These are phyloP conservation scores for Apostasia ramifera DNA, from an alignment of 106 monocot species.

Conservation along the genomic window DNA sequence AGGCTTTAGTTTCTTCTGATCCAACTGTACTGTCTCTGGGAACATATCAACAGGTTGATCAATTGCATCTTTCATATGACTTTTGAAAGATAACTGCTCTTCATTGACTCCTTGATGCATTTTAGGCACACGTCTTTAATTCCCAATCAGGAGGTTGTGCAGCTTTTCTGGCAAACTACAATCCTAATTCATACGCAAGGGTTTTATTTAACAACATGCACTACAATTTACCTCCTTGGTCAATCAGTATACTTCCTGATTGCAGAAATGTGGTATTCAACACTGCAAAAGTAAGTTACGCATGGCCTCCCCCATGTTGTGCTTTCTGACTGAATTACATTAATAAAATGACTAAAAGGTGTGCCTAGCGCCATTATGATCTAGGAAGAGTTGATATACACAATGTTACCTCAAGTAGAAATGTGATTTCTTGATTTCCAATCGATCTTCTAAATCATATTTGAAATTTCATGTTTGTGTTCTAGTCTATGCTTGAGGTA, in stretches of 20 bases:
- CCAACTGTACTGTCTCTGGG: constrained; percentile 67
- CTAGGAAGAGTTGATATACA: too few species aligned
- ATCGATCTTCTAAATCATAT: too few species aligned
- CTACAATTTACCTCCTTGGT: constrained; percentile 91
- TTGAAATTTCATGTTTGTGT: too few species aligned
- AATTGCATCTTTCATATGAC: background rate
- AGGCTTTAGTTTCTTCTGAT: constrained; percentile 81
- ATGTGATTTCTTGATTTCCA: too few species aligned
- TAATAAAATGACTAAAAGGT: too few species aligned
- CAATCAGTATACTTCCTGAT: constrained; percentile 94
- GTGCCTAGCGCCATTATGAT: too few species aligned
- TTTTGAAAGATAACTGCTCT: background rate
- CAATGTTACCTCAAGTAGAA: too few species aligned
- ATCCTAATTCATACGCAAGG: constrained; percentile 49
- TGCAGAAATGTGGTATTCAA: constrained; percentile 87
- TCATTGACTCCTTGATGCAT: background rate
- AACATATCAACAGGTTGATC: constrained; percentile 63
- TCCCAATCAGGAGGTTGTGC: constrained; percentile 67
- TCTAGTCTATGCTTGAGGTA: too few species aligned
- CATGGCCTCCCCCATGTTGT: too few species aligned
- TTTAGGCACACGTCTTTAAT: constrained; percentile 82
- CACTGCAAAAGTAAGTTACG: constrained; percentile 69
- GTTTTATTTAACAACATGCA: constrained; percentile 89
- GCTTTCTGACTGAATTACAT: too few species aligned
- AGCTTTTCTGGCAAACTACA: constrained; percentile 88